Percentiles rank a stretch among this genome's conserved stretches.
Conservation (phyloP, 1,139 yeast species). For the Scheffersomyces lignicola region DNA sequence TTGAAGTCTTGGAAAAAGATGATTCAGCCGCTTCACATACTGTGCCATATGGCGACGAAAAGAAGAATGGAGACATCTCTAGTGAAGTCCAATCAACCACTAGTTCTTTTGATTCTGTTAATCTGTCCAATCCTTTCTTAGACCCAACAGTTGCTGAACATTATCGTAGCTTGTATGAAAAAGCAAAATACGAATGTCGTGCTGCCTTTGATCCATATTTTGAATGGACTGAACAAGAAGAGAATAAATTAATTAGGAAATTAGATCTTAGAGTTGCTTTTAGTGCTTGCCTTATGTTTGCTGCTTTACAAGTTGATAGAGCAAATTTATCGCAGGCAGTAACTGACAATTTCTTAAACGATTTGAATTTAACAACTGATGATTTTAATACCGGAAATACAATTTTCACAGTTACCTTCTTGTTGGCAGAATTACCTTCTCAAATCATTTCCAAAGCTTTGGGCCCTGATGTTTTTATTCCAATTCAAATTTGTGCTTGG, state of each 20-base stretch:
- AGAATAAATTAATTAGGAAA: slow-evolving; percentile 24
- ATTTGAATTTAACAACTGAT: slow-evolving; percentile 27
- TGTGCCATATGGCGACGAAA: not conserved
- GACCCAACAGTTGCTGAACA: slow-evolving; percentile 29
- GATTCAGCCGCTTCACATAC: not conserved
- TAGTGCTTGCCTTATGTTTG: slow-evolving; percentile 31
- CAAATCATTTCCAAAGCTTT: slow-evolving; percentile 31
- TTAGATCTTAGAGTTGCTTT: slow-evolving; percentile 32
- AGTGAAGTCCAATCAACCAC: not conserved
- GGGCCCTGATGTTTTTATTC: slow-evolving; percentile 37
- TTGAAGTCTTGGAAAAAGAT: slow-evolving; percentile 1
- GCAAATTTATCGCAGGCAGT: slow-evolving; percentile 30
- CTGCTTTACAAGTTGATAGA: slow-evolving; percentile 33
- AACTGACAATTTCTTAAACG: slow-evolving; percentile 27
- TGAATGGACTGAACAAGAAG: slow-evolving; percentile 32
- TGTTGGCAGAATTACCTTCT: slow-evolving; percentile 33
- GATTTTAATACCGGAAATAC: slow-evolving; percentile 33
- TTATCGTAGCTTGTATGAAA: slow-evolving; percentile 26
- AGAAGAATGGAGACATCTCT: not conserved
- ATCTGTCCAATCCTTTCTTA: slow-evolving; percentile 14
- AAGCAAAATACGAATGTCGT: slow-evolving; percentile 29
- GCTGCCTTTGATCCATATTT: slow-evolving; percentile 30
- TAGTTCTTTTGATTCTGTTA: not conserved
- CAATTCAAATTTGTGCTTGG: slow-evolving; percentile 28
- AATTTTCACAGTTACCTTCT: slow-evolving; percentile 31